Evolutionary conservation across 2,329 filamentous ascomycete genomes (phyloP), one percentile per base, ranked within the genome.

Genomic region (Scedosporium dehoogii): DNA sequence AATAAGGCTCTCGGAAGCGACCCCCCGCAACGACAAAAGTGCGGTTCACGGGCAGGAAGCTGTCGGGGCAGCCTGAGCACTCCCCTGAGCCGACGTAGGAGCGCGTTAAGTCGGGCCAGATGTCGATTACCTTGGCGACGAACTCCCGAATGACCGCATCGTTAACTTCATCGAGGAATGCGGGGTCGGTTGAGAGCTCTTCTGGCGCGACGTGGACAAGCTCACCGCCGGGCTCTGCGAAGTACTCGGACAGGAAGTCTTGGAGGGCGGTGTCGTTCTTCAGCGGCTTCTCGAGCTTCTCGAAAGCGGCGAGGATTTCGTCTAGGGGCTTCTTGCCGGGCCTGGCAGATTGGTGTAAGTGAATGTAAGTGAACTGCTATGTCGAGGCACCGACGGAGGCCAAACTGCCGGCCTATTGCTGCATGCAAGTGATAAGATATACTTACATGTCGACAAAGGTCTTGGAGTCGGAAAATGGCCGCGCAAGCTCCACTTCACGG

Each of bases 11-110:
- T 41, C 86, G 78, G 76, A 89, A 89, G 33, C 86, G 83, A n/a
- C 86, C 86, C 12, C 86, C 86, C 3, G 86, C 85, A 16, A 89
- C 81, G n/a, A 89, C 85, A 68, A 89, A 89, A 3, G 85, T 86
- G 63, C 84, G 81, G 68, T 86, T 87, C 64, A 89, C 70, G 6
- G 85, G 83, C 62, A 89, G 83, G 72, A 86, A 88, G 69, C 85
- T 88, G 67, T 80, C 80, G 41, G 85, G 84, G 65, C 85, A 89
- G 41, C 78, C 78, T 7, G 77, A 75, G 74, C 85, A 88, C 25
- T 69, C 79, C 21, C 69, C 69, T n/a, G 75, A 70, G 61, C 79
- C 79, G 14, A 75, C 74, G 69, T 88, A 88, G 23, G 76, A 74
- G 42, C 86, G 78, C 4, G 86, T 89, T 58, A 89, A 74, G 64